phyloP scores from a whole-genome alignment of 306 rosid genomes.

The Senna tora region DNA sequence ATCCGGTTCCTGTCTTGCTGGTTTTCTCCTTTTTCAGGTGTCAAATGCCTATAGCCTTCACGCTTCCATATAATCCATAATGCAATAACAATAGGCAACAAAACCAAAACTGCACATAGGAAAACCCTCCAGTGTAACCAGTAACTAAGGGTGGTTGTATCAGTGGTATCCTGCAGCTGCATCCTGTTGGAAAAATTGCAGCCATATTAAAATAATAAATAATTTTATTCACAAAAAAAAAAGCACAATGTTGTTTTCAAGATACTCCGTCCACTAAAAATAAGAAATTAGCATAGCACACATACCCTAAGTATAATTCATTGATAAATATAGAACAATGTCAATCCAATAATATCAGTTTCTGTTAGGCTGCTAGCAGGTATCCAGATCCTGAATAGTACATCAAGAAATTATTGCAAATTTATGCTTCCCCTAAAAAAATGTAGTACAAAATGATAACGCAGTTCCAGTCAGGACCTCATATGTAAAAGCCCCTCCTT shows the following conservation, averaged over 20 bases:
- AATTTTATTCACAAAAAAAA: constrained; percentile 2
- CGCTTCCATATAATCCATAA: constrained; percentile 52
- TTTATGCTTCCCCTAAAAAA: constrained; percentile 12
- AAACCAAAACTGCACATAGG: constrained; percentile 59
- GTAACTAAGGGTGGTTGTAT: constrained; percentile 62
- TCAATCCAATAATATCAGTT: constrained; percentile 2
- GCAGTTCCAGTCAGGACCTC: background rate
- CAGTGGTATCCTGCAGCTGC: constrained; percentile 46
- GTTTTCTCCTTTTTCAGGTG: constrained; percentile 46
- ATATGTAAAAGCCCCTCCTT: background rate
- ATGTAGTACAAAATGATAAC: constrained; percentile 7
- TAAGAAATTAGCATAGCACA: background rate
- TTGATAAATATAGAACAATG: background rate
- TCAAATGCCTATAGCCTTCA: constrained; percentile 42
- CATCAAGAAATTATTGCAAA: constrained; percentile 31
- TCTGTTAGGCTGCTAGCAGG: constrained; percentile 1
- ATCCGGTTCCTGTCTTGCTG: constrained; percentile 37
- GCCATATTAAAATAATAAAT: constrained; percentile 16
- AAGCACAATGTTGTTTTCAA: background rate
- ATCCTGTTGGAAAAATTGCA: constrained; percentile 52
- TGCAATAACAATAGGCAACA: constrained; percentile 51
- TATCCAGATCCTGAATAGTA: background rate
- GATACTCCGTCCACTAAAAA: background rate
- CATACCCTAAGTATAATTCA: background rate
- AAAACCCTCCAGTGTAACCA: constrained; percentile 82